These are phyloP conservation scores for Populus trichocarpa DNA, from an alignment of 441 rosid species.

Conservation along the genomic window DNA sequence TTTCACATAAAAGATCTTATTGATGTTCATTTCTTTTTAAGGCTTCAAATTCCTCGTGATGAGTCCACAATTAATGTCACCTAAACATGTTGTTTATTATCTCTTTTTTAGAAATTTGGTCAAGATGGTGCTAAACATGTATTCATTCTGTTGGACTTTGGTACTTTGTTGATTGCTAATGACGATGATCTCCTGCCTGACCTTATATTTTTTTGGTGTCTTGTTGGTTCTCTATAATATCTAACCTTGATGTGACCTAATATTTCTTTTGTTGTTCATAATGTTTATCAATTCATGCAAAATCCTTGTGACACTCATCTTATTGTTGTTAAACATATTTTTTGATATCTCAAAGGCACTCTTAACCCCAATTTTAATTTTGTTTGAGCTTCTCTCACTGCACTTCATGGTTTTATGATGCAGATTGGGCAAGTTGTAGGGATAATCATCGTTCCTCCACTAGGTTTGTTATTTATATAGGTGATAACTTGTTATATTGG, in stretches of 20 bases:
- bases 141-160: neutral
- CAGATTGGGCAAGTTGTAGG: neutral
- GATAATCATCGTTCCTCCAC: neutral
- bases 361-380: neutral
- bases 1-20: neutral
- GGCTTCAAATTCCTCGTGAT: neutral
- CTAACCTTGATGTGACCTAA: neutral
- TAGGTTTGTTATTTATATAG: neutral
- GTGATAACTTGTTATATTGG: neutral
- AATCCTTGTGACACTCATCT: too few species aligned
- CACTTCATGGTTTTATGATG: neutral
- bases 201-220: too few species aligned
- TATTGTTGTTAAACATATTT: neutral
- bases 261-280: neutral
- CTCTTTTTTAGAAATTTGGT: neutral
- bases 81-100: neutral
- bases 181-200: neutral
- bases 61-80: neutral
- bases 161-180: fast-evolving
- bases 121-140: neutral
- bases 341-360: neutral
- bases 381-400: too few species aligned
- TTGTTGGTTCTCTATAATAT: neutral
- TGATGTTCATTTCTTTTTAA: neutral
- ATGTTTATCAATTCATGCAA: neutral